Conservation (phyloP, 2,329 filamentous ascomycete species). For the Botrytis fabae region DNA sequence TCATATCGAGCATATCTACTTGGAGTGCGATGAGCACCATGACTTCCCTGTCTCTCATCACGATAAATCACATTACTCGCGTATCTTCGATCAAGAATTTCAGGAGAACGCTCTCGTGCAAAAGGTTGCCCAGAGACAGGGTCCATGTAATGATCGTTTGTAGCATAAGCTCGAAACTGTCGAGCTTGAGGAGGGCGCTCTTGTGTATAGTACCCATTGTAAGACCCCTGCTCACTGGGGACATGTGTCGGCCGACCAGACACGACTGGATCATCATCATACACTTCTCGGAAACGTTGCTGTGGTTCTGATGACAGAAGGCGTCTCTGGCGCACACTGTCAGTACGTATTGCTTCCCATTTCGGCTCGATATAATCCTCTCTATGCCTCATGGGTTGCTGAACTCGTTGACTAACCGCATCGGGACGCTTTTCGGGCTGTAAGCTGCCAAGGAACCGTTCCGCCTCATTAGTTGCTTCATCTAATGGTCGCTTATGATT, state of each 20-base stretch:
- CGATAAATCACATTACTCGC: constrained; percentile 41
- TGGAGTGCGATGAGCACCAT: constrained; percentile 36
- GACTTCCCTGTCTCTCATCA: constrained; percentile 39
- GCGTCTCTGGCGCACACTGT: constrained; percentile 22
- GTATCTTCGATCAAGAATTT: constrained; percentile 40
- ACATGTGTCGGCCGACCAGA: constrained; percentile 25
- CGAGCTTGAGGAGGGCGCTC: constrained; percentile 29
- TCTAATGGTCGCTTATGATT: constrained; percentile 24
- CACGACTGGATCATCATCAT: constrained; percentile 27
- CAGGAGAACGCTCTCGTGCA: constrained; percentile 37
- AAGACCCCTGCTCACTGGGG: constrained; percentile 21
- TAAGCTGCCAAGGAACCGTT: constrained; percentile 44
- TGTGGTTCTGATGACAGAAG: constrained; percentile 29
- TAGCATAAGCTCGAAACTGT: constrained; percentile 31
- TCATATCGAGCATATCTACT: constrained; percentile 42
- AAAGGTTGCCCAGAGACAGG: constrained; percentile 27
- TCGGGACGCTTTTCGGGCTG: constrained; percentile 30
- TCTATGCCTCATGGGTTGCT: constrained; percentile 25
- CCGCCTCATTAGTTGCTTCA: constrained; percentile 42
- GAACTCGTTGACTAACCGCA: background rate
- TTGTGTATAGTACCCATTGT: constrained; percentile 29
- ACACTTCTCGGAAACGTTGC: constrained; percentile 26
- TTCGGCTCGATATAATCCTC: constrained; percentile 24
- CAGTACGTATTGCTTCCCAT: constrained; percentile 30
- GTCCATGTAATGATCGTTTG: constrained; percentile 35